Evolutionary conservation across 208 protist genomes (phyloP), one percentile per base, ranked within the genome.

Genomic region (Wallacemonas rigidus): DNA sequence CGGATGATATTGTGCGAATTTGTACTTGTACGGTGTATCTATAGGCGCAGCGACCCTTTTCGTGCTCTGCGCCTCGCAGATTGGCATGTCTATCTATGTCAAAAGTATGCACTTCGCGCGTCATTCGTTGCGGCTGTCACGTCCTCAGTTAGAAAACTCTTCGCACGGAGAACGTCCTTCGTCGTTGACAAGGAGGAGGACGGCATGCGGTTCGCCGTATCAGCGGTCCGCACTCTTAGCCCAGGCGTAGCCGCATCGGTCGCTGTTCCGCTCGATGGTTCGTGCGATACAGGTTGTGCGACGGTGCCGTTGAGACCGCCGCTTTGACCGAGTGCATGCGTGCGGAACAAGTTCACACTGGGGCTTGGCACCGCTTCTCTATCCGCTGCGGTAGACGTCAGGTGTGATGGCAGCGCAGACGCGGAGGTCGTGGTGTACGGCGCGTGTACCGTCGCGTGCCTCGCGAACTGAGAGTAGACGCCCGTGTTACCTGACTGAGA

Each of bases 391-490:
- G 26, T 26, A 26, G 26, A 26, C 26, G 26, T 26, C 26, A 26
- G 26, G 26, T 26, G 26, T 26, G 26, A 26, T 26, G 26, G 26
- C 26, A 26, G 26, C 26, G 53, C 14, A 17, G 53, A 17, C 53
- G 45, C 45, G 45, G 8, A 6, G 45, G 45, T 12, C 45, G 45
- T 57, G 53, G 15, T 57, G 53, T 57, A 57, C 53, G 11, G 53
- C 53, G 15, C 1, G 53, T 57, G 53, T 7, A 57, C 15, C 8
- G 58, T 64, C 12, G 58, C 58, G 41, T 64, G 36, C 11, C 58
- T 15, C 35, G 58, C 7, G 41, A 64, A 64, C 58, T 64, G 40
- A 47, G 35, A 15, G n/a, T 64, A 47, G 9, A 64, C 35, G 8
- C 41, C 58, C 41, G 41, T 38, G 9, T 6, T 38, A 6, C 35